Conservation (phyloP, 768 basidiomycete species). For the Lactarius evosmus region DNA sequence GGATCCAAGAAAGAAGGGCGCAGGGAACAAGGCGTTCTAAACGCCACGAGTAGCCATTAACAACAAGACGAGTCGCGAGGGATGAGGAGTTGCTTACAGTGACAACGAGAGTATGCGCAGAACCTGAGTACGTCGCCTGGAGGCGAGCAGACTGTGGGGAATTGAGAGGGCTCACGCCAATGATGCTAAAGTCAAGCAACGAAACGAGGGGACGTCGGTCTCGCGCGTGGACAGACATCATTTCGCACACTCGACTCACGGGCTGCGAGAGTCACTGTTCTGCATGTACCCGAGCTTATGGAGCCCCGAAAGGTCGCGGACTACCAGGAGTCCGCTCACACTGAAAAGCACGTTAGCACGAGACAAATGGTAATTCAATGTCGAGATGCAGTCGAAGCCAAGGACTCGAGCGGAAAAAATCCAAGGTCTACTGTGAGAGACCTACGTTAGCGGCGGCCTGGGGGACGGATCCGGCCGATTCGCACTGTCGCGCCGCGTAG, state of each 20-base stretch:
- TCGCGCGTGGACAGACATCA: not conserved
- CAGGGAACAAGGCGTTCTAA: slow-evolving; percentile 2
- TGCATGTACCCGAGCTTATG: not conserved
- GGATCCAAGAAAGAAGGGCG: slow-evolving; percentile 9
- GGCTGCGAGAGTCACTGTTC: not conserved
- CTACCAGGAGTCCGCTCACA: not conserved
- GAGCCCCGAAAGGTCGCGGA: slow-evolving; percentile 9
- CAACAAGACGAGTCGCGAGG: not conserved
- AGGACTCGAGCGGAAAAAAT: not conserved
- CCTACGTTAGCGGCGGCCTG: not conserved
- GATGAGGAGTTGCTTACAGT: not conserved
- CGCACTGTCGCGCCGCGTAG: not conserved
- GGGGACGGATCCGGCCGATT: not conserved
- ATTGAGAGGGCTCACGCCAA: not conserved
- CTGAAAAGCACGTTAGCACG: not conserved
- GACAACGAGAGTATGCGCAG: not conserved
- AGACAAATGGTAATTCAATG: not conserved
- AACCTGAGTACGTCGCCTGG: not conserved
- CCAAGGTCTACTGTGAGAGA: not conserved
- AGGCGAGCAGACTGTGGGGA: not conserved
- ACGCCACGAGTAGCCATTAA: not conserved
- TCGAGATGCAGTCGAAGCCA: not conserved
- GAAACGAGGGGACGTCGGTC: not conserved
- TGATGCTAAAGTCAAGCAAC: not conserved
- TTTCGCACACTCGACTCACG: slow-evolving; percentile 3